Percentiles rank a stretch among this genome's conserved stretches.
Evolutionary conservation across 192 early-diverging fungal species (phyloP).

Genomic region (Backusella luteola): DNA sequence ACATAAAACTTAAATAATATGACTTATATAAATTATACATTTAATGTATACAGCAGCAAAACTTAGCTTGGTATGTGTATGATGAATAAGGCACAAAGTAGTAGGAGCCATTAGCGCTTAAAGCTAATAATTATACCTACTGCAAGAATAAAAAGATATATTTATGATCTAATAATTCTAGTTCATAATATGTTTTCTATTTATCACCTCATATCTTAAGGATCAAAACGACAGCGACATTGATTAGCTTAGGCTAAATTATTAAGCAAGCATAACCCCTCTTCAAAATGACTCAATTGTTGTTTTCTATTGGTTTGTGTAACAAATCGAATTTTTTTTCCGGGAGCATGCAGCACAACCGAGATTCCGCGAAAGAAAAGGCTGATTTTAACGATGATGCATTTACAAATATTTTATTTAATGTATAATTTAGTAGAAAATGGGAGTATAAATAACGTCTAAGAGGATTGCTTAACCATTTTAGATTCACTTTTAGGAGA

Average conservation of each 20-base stretch:
- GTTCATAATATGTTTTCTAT: background rate
- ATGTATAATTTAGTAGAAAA: background rate
- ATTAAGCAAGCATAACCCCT: background rate
- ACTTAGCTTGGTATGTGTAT: background rate
- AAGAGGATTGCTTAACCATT: conserved; percentile 16
- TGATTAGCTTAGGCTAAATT: background rate
- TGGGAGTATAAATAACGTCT: background rate
- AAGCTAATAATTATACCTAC: background rate
- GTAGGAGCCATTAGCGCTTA: background rate
- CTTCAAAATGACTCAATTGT: background rate
- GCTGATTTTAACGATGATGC: background rate
- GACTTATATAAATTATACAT: background rate
- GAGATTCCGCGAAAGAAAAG: background rate
- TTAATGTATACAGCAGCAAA: background rate
- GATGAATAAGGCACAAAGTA: background rate
- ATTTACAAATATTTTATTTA: conserved; percentile 6
- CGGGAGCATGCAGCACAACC: background rate
- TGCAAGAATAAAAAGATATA: background rate
- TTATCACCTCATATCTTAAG: background rate
- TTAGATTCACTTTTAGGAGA: conserved; percentile 15
- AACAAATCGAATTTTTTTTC: background rate
- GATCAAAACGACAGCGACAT: background rate
- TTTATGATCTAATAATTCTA: background rate
- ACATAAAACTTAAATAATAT: background rate
- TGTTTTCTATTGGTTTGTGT: background rate